phyloP scores from a whole-genome alignment of 192 early-diverging fungal species.

The Umbelopsis vinacea region DNA sequence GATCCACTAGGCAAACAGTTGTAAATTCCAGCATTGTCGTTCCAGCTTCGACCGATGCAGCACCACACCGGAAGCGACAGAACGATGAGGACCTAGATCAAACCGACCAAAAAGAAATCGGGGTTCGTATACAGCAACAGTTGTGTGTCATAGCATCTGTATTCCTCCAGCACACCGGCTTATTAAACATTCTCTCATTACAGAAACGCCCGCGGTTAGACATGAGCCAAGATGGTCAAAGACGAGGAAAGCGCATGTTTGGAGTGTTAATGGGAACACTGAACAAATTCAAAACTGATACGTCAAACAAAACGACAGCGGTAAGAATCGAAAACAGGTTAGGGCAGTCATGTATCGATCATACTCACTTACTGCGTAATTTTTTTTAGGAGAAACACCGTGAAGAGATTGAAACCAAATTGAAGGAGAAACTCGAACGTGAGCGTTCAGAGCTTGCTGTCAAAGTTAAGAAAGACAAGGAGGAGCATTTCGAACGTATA shows the following conservation, averaged over 20 bases:
- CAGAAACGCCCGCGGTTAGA: conserved; percentile 47
- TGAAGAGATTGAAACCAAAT: conserved; percentile 45
- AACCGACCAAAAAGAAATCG: not conserved
- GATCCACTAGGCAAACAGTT: conserved; percentile 7
- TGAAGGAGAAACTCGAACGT: conserved; percentile 50
- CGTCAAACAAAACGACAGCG: conserved; percentile 47
- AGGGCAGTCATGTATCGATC: not conserved
- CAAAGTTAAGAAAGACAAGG: conserved; percentile 42
- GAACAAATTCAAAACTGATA: conserved; percentile 58
- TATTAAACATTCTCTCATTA: not conserved
- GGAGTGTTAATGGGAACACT: conserved; percentile 56
- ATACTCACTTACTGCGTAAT: not conserved
- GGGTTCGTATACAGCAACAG: not conserved
- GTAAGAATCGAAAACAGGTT: conserved; percentile 31
- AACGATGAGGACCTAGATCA: not conserved
- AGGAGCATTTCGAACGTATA: conserved; percentile 37
- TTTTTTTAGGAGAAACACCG: conserved; percentile 47
- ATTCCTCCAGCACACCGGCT: not conserved
- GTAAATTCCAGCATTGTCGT: conserved; percentile 42
- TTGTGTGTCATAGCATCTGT: too few relatives aligned
- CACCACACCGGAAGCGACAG: conserved; percentile 23
- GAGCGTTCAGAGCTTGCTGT: conserved; percentile 47
- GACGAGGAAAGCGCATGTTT: conserved; percentile 53
- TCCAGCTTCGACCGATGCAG: not conserved
- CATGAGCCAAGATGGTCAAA: conserved; percentile 35